Percentiles rank a stretch among this genome's conserved stretches.
Conservation (phyloP, 2,329 filamentous ascomycete species). For the Microcyclosporella mali region DNA sequence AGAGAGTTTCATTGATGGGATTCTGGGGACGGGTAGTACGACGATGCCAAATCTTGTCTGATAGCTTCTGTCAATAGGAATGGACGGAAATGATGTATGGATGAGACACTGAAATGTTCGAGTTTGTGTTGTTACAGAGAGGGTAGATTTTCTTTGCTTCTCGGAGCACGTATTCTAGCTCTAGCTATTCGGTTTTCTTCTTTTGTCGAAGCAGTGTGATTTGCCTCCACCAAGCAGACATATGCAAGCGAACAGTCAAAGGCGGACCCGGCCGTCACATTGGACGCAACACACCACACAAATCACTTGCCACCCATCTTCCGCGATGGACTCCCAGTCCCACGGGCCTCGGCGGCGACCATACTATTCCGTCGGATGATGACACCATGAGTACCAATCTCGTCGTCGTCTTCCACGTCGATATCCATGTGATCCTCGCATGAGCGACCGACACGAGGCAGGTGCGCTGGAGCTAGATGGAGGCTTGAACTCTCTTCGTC, state of each 20-base stretch:
- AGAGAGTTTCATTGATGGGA: constrained; percentile 48
- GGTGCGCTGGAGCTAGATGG: constrained; percentile 21
- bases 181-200: constrained; percentile 6
- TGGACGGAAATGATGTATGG: too few species aligned
- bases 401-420: constrained; percentile 33
- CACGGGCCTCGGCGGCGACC: constrained; percentile 21
- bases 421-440: constrained; percentile 30
- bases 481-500: constrained; percentile 27
- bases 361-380: constrained; percentile 31
- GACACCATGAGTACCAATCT: constrained; percentile 28
- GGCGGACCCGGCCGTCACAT: background rate
- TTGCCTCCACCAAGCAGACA: background rate
- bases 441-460: constrained; percentile 17
- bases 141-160: constrained; percentile 8
- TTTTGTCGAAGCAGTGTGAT: constrained; percentile 1
- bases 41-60: background rate
- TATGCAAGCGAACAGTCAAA: background rate
- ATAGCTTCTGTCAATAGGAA: background rate
- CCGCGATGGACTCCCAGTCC: constrained; percentile 19
- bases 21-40: constrained; percentile 3
- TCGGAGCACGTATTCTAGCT: constrained; percentile 10
- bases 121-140: constrained; percentile 1
- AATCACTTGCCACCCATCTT: constrained; percentile 16
- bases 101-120: too few species aligned
- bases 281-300: background rate